These are phyloP conservation scores for Lepidium campestre DNA, from an alignment of 441 rosid genomes.

Conservation along the genomic window DNA sequence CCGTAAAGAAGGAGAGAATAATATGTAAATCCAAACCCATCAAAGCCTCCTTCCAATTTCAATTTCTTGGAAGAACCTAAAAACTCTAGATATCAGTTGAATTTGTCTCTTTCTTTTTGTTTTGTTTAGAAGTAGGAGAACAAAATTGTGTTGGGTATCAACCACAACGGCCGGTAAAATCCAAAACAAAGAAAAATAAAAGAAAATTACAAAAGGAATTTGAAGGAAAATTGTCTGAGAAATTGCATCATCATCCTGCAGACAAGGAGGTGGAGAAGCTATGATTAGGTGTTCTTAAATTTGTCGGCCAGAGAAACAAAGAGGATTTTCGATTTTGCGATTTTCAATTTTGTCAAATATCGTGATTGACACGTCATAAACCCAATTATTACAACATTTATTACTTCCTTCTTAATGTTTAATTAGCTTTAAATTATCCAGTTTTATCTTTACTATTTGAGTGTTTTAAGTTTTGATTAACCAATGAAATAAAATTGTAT, in stretches of 20 bases:
- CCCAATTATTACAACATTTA: slow-evolving; percentile 13
- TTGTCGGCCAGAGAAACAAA: slow-evolving; percentile 25
- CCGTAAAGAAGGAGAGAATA: background rate
- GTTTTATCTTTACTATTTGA: too few relatives aligned
- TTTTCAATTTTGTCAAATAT: background rate
- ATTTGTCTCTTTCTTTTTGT: background rate
- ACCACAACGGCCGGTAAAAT: background rate
- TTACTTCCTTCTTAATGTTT: background rate
- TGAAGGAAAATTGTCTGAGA: slow-evolving; percentile 16
- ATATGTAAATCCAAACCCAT: slow-evolving; percentile 12
- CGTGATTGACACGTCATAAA: slow-evolving; percentile 15
- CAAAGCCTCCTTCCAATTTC: background rate
- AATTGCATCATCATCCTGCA: slow-evolving; percentile 20
- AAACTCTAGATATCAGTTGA: background rate
- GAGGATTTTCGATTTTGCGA: background rate
- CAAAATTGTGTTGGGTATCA: background rate
- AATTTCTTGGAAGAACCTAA: slow-evolving; percentile 15
- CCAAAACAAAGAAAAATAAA: background rate
- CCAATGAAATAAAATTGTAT: too few relatives aligned
- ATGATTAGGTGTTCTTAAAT: slow-evolving; percentile 20
- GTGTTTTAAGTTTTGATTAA: too few relatives aligned
- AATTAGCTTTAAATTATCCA: background rate
- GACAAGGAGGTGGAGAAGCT: slow-evolving; percentile 22
- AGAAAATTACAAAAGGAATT: slow-evolving; percentile 1
- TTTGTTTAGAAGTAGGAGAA: background rate